Conservation (phyloP, 495 filamentous ascomycete genomes). For the Bryoglossum gracile region DNA sequence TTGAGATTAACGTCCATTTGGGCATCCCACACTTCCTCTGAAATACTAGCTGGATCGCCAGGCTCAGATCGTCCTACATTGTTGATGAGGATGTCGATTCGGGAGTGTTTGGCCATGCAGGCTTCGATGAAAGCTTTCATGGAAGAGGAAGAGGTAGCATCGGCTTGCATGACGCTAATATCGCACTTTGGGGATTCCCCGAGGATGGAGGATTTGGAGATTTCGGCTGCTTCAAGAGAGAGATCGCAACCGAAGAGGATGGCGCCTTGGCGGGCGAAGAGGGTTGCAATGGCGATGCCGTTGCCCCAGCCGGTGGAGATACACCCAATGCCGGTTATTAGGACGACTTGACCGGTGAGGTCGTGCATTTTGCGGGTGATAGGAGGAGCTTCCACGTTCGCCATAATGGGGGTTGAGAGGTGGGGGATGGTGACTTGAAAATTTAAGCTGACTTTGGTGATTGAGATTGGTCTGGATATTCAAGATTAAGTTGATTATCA, state of each 20-base stretch:
- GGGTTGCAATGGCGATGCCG: conserved; percentile 38
- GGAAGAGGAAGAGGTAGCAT: conserved; percentile 39
- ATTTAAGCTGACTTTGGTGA: no score
- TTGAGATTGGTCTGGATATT: no score
- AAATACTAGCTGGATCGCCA: conserved; percentile 41
- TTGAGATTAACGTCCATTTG: conserved; percentile 48
- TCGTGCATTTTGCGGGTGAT: conserved; percentile 25
- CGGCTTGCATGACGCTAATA: conserved; percentile 31
- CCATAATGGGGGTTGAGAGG: conserved; percentile 7
- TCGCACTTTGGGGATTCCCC: conserved; percentile 24
- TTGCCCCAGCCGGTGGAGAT: conserved; percentile 41
- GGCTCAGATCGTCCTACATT: conserved; percentile 45
- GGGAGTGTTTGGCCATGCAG: conserved; percentile 39
- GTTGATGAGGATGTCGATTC: conserved; percentile 51
- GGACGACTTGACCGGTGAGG: conserved; percentile 39
- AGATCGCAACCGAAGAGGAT: conserved; percentile 41
- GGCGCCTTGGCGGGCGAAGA: conserved; percentile 38
- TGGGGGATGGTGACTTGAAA: no score
- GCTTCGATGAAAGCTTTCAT: conserved; percentile 38
- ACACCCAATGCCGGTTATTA: conserved; percentile 46
- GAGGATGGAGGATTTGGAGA: conserved; percentile 28
- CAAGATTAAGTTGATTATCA: no score
- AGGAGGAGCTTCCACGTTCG: conserved; percentile 18
- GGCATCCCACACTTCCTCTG: conserved; percentile 40
- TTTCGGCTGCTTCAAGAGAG: conserved; percentile 29